Evolutionary conservation across 176 grass and related monocot genomes (phyloP).

Genomic region (Pontederia paniculata): DNA sequence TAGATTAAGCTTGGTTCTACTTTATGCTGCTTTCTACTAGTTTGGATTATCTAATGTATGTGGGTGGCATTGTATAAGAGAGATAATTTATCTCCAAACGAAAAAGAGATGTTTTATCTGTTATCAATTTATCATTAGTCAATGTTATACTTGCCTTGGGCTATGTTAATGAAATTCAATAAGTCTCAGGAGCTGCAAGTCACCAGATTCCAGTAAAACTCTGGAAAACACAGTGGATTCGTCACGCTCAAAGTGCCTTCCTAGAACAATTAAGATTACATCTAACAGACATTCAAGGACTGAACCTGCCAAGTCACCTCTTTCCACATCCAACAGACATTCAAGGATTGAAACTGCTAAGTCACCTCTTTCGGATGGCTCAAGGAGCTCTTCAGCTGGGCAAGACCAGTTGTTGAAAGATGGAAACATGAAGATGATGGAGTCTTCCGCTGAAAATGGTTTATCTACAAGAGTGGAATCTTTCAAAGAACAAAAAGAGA

Average conservation of each 20-base stretch:
- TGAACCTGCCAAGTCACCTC: constrained; percentile 32
- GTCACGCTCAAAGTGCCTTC: constrained; percentile 46
- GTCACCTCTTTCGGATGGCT: constrained; percentile 57
- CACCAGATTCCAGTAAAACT: constrained; percentile 26
- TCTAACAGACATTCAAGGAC: neutral
- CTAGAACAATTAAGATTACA: constrained; percentile 41
- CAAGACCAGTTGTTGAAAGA: constrained; percentile 27
- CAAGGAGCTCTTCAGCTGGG: constrained; percentile 43
- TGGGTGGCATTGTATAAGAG: too few species aligned
- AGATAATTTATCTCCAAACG: too few species aligned
- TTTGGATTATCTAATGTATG: too few species aligned
- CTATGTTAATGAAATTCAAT: neutral
- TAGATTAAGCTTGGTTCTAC: too few species aligned
- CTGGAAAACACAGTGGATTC: constrained; percentile 28
- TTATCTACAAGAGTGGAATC: constrained; percentile 28
- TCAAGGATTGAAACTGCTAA: constrained; percentile 14
- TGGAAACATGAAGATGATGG: constrained; percentile 39
- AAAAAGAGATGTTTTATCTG: too few species aligned
- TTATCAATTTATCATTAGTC: constrained; percentile 17
- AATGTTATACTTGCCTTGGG: constrained; percentile 20
- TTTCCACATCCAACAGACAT: constrained; percentile 15
- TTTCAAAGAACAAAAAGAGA: constrained; percentile 69
- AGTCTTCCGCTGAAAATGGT: neutral
- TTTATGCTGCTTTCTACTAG: too few species aligned
- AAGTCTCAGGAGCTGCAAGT: constrained; percentile 28